Conservation (phyloP, 306 rosid genomes). For the Prunus campanulata region DNA sequence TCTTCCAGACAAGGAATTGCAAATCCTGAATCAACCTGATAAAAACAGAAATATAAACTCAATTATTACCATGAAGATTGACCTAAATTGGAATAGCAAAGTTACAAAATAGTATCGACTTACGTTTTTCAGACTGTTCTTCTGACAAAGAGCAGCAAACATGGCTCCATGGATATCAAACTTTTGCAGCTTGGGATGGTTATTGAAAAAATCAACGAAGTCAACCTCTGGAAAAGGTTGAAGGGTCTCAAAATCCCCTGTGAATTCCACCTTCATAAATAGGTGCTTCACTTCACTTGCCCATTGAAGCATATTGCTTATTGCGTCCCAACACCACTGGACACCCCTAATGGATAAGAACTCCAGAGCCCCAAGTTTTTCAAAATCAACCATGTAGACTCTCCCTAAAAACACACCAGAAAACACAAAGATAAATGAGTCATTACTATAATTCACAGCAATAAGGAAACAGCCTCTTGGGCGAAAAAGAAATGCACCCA, state of each 20-base stretch:
- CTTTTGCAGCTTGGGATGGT: constrained; percentile 67
- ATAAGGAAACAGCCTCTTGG: not conserved
- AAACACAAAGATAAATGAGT: not conserved
- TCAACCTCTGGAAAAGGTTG: constrained; percentile 94
- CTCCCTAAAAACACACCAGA: constrained; percentile 53
- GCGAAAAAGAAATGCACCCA: not conserved
- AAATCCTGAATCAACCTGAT: constrained; percentile 75
- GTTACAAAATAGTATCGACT: constrained; percentile 16
- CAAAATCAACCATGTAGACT: constrained; percentile 88
- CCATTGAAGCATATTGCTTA: constrained; percentile 74
- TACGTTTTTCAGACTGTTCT: constrained; percentile 81
- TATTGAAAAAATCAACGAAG: constrained; percentile 87
- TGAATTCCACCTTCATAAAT: constrained; percentile 91
- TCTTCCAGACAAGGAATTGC: constrained; percentile 82
- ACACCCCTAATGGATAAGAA: constrained; percentile 74
- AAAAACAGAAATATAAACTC: not conserved
- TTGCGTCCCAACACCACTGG: constrained; percentile 95
- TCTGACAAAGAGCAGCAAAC: constrained; percentile 99
- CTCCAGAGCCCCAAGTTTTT: constrained; percentile 68
- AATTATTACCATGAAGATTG: constrained; percentile 3
- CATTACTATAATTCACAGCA: not conserved
- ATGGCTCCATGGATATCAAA: constrained; percentile 96
- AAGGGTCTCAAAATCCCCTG: constrained; percentile 81
- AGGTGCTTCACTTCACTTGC: constrained; percentile 90
- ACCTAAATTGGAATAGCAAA: not conserved